Base-by-base conservation (phyloP, 306 rosid genomes). In the Quercus alba region DNA sequence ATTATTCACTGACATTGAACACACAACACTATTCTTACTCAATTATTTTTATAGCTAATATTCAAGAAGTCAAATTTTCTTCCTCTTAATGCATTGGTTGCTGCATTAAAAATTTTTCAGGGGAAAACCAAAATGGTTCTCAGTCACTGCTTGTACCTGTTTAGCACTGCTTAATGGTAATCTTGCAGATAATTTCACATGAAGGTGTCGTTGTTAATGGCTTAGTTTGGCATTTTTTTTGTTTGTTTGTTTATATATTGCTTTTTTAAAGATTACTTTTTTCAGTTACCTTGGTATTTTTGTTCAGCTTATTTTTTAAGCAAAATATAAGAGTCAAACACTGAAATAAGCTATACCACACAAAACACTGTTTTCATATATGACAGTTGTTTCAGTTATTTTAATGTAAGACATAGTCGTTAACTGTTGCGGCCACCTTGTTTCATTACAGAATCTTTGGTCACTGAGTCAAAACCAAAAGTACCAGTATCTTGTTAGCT, bases 1-100 rank as follows among this genome's bases (percentile, higher is more conserved):
- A 75, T 86, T 79, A 86, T 89, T 88, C 86, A 87, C 87, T 84
- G 69, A 68, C 85, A 52, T 81, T 87, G 69, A 69, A 82, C 84
- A 35, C 61, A 30, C 56, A 54, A 61, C 21, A 61, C 72, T 20
- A 76, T 80, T 84, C 82, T 77, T 81, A 77, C 41, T 76, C 21
- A 57, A 68, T 78, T 66, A 76, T 70, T 61, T 41, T 20, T 35
- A 59, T 44, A 20, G 28, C 44, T 73, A 77, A 57, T 81, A 63
- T 62, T 81, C 66, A 77, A 68, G 84, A 74, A 31, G 19, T 46
- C 20, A 20, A 66, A 18, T 18, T 67, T 67, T 35, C 46, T 25
- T 10, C 31, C 38, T 18, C 72, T 67, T 19, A n/a, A 8, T 33
- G 25, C 72, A 9, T n/a, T 64, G 41, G 0, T 33, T 67, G 26